Conservation (phyloP, 495 filamentous ascomycete genomes). For the Lineolata rhizophorae region DNA sequence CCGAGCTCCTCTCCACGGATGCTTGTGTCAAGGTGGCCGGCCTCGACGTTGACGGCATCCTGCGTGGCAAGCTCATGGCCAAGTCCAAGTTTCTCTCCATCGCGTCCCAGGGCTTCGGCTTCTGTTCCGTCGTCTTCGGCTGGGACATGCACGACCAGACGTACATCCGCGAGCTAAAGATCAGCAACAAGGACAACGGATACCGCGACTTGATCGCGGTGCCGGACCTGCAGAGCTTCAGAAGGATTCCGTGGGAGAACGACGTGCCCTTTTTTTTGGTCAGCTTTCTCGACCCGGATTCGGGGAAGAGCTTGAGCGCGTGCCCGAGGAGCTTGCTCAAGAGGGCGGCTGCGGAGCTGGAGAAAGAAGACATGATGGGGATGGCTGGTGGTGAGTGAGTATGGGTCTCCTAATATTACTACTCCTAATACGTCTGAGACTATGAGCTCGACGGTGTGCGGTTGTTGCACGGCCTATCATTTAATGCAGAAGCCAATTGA, state of each 20-base stretch:
- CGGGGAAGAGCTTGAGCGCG: slow-evolving; percentile 45
- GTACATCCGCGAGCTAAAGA: slow-evolving; percentile 61
- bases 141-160: slow-evolving; percentile 97
- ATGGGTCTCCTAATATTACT: too few species aligned
- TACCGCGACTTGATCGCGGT: slow-evolving; percentile 77
- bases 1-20: slow-evolving; percentile 47
- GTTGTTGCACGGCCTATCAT: too few species aligned
- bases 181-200: slow-evolving; percentile 85
- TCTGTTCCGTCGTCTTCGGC: slow-evolving; percentile 90
- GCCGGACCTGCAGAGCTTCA: slow-evolving; percentile 58
- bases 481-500: too few species aligned
- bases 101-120: slow-evolving; percentile 68
- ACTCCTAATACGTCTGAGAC: too few species aligned
- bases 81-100: slow-evolving; percentile 92
- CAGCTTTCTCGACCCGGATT: slow-evolving; percentile 63
- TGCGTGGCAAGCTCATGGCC: slow-evolving; percentile 85
- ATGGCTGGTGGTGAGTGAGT: slow-evolving; percentile 89
- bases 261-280: slow-evolving; percentile 84
- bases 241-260: slow-evolving; percentile 89
- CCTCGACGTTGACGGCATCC: slow-evolving; percentile 71
- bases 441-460: too few species aligned
- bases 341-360: slow-evolving; percentile 40
- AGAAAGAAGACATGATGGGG: slow-evolving; percentile 43
- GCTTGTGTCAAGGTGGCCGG: slow-evolving; percentile 73
- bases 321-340: slow-evolving; percentile 64